These are phyloP conservation scores for Gyromitra esculenta DNA, from an alignment of 2,329 filamentous ascomycete species.

Conservation along the genomic window DNA sequence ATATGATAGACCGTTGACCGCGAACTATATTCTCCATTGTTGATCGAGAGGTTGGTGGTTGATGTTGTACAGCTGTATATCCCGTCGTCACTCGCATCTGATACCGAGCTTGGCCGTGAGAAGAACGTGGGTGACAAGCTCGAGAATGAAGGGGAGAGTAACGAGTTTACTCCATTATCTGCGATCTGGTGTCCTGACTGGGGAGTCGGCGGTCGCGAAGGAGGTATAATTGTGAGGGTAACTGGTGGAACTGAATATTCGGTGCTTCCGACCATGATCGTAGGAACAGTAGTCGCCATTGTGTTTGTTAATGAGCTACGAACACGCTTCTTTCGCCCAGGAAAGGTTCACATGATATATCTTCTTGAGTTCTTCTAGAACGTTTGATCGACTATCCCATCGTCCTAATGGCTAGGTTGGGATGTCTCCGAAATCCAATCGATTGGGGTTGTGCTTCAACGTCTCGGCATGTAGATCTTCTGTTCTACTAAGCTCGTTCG, in stretches of 20 bases:
- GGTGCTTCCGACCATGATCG: background rate
- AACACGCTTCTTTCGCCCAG: background rate
- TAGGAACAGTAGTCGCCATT: slow-evolving; percentile 12
- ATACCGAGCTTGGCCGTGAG: slow-evolving; percentile 16
- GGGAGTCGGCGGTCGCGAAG: slow-evolving; percentile 22
- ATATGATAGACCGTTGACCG: slow-evolving; percentile 48
- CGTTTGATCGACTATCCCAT: background rate
- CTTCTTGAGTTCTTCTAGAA: background rate
- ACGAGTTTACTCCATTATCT: background rate
- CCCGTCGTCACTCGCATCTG: slow-evolving; percentile 26
- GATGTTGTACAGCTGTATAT: slow-evolving; percentile 22
- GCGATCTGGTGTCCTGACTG: background rate
- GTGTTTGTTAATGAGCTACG: background rate
- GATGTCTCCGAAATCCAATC: background rate
- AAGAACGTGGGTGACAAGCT: slow-evolving; percentile 19
- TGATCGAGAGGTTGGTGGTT: slow-evolving; percentile 25
- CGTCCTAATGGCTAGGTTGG: background rate
- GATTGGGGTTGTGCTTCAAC: slow-evolving; percentile 1
- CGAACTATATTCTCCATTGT: slow-evolving; percentile 7
- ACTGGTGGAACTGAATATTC: slow-evolving; percentile 6
- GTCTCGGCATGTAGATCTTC: background rate
- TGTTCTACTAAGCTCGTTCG: background rate
- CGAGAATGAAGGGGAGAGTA: slow-evolving; percentile 7
- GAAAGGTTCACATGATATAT: slow-evolving; percentile 21
- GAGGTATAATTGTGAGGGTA: slow-evolving; percentile 36